A percentile compares a stretch with the other conserved stretches of the same genome.
phyloP scores from a whole-genome alignment of 108 stramenopile genomes.

The Nitzschia putrida region DNA sequence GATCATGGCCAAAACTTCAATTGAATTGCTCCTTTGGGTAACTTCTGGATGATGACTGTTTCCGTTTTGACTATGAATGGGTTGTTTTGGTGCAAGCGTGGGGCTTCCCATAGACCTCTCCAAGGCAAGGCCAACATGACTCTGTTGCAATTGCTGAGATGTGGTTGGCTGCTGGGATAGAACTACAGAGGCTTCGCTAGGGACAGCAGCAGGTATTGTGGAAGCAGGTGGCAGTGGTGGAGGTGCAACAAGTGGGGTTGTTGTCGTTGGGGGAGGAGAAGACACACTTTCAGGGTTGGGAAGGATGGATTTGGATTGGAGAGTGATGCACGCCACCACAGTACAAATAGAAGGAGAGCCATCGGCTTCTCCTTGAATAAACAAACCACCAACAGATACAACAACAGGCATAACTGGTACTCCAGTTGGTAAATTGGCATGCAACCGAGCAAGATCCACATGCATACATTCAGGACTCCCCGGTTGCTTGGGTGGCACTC shows the following conservation, averaged over 20 bases:
- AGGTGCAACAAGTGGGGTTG: neutral
- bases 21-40: constrained; percentile 22
- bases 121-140: no score
- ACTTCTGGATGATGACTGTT: no score
- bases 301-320: constrained; percentile 6
- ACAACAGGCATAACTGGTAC: constrained; percentile 28
- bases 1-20: constrained; percentile 54
- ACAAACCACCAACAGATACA: constrained; percentile 45
- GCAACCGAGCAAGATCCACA: constrained; percentile 30
- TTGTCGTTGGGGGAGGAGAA: neutral
- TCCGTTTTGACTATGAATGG: no score
- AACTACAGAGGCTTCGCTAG: no score
- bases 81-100: no score
- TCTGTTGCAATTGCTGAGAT: no score
- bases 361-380: constrained; percentile 2
- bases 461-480: constrained; percentile 23
- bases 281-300: neutral
- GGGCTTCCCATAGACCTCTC: no score
- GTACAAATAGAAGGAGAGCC: constrained; percentile 34
- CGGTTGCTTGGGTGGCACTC: constrained; percentile 39
- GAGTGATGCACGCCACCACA: constrained; percentile 35
- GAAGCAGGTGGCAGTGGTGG: neutral
- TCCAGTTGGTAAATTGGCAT: constrained; percentile 20
- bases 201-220: neutral
- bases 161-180: no score